Conservation (phyloP, 2,329 filamentous ascomycete genomes). For the Colletotrichum camelliae region DNA sequence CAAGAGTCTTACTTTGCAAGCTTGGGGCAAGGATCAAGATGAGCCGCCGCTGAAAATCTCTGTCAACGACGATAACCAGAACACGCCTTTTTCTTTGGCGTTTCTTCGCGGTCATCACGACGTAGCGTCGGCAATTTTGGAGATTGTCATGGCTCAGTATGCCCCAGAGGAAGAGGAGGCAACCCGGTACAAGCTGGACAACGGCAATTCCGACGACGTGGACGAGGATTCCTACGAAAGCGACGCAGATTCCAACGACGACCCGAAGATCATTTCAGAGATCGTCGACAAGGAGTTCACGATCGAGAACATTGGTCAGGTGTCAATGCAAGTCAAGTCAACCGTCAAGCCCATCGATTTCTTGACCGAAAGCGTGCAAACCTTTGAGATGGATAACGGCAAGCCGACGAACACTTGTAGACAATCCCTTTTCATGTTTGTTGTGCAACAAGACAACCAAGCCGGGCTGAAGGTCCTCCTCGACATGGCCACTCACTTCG, state of each 20-base stretch:
- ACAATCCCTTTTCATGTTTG: conserved; percentile 44
- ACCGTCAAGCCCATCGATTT: conserved; percentile 58
- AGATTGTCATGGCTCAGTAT: conserved; percentile 75
- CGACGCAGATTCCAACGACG: conserved; percentile 37
- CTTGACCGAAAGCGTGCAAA: conserved; percentile 45
- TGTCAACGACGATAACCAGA: conserved; percentile 53
- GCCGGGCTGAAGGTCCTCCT: conserved; percentile 61
- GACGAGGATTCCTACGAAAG: conserved; percentile 37
- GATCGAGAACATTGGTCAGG: conserved; percentile 75
- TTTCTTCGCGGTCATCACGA: conserved; percentile 69
- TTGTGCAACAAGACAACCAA: conserved; percentile 58
- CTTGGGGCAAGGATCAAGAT: conserved; percentile 59
- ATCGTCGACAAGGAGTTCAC: conserved; percentile 73
- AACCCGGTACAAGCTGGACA: conserved; percentile 53
- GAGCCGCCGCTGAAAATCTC: conserved; percentile 69
- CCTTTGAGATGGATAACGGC: conserved; percentile 36
- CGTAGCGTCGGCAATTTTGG: conserved; percentile 69
- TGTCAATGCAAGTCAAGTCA: conserved; percentile 73
- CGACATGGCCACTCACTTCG: conserved; percentile 55
- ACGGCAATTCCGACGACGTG: conserved; percentile 38
- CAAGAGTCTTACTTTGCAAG: conserved; percentile 65
- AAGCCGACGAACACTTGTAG: conserved; percentile 24
- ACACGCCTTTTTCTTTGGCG: conserved; percentile 72
- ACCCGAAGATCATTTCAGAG: conserved; percentile 54
- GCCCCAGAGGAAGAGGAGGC: conserved; percentile 58